A percentile compares a stretch with the other conserved stretches of the same genome.
phyloP scores from a whole-genome alignment of 441 rosid genomes.

The Populus trichocarpa region DNA sequence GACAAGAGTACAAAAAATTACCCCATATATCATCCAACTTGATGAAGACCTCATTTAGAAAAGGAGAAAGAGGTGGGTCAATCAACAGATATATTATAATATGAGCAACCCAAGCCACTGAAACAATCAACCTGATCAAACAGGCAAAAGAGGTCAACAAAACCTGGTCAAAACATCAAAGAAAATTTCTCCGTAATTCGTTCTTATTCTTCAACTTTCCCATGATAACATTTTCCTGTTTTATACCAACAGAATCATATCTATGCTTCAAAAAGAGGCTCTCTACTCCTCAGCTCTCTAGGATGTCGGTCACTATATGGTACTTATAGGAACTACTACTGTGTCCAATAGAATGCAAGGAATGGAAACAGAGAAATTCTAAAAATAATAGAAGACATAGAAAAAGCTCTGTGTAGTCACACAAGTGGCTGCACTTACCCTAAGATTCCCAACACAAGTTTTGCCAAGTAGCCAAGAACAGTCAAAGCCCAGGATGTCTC shows the following conservation, averaged over 20 bases:
- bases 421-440: slow-evolving; percentile 55
- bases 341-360: neutral
- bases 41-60: slow-evolving; percentile 94
- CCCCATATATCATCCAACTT: slow-evolving; percentile 99
- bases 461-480: slow-evolving; percentile 92
- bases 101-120: slow-evolving; percentile 96
- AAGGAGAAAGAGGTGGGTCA: slow-evolving; percentile 91
- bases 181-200: neutral
- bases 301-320: neutral
- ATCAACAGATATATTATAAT: slow-evolving; percentile 82
- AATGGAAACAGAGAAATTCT: slow-evolving; percentile 1
- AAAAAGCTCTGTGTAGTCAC: neutral
- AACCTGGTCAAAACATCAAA: neutral
- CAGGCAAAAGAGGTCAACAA: neutral
- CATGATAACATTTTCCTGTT: neutral
- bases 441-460: slow-evolving; percentile 76
- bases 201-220: neutral
- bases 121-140: slow-evolving; percentile 72
- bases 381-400: neutral
- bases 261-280: neutral
- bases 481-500: slow-evolving; percentile 98
- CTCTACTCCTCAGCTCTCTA: neutral
- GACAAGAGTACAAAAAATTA: slow-evolving; percentile 25
- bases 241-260: neutral
- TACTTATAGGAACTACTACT: neutral